phyloP scores from a whole-genome alignment of 495 filamentous ascomycete species.

The Annulohypoxylon maeteangense region DNA sequence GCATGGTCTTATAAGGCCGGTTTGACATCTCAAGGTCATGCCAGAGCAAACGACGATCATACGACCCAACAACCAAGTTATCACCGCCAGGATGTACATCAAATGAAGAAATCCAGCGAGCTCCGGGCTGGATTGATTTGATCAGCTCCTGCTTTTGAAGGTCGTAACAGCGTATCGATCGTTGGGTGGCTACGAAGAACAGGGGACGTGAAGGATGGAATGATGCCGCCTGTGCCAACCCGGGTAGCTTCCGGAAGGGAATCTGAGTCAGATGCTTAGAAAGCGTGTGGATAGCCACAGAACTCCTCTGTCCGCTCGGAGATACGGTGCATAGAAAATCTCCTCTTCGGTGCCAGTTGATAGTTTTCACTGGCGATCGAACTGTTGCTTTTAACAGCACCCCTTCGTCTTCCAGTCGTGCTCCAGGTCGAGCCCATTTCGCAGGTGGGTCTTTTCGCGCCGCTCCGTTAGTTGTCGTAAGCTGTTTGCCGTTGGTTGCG shows the following conservation, averaged over 20 bases:
- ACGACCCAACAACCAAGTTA: conserved; percentile 91
- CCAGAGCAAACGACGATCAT: conserved; percentile 94
- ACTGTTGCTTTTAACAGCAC: conserved; percentile 81
- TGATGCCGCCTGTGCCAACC: conserved; percentile 85
- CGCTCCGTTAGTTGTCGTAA: conserved; percentile 61
- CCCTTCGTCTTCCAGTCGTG: conserved; percentile 77
- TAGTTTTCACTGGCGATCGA: conserved; percentile 85
- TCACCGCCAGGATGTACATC: conserved; percentile 93
- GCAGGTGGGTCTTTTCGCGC: conserved; percentile 78
- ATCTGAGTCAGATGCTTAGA: conserved; percentile 94
- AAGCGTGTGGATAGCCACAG: conserved; percentile 95
- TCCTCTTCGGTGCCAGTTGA: conserved; percentile 92
- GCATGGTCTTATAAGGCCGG: conserved; percentile 92
- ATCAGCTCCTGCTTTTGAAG: conserved; percentile 86
- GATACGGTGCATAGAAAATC: conserved; percentile 96
- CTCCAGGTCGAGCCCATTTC: conserved; percentile 83
- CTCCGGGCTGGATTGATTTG: conserved; percentile 91
- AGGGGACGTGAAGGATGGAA: conserved; percentile 95
- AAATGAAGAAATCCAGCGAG: conserved; percentile 93
- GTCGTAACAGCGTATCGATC: conserved; percentile 91
- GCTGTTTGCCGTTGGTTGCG: conserved; percentile 72
- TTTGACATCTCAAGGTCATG: conserved; percentile 93
- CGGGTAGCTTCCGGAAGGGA: conserved; percentile 88
- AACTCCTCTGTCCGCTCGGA: conserved; percentile 76
- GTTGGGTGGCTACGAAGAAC: conserved; percentile 95